Conservation (phyloP, 2,329 filamentous ascomycete species). For the Nigrograna mackinnonii region DNA sequence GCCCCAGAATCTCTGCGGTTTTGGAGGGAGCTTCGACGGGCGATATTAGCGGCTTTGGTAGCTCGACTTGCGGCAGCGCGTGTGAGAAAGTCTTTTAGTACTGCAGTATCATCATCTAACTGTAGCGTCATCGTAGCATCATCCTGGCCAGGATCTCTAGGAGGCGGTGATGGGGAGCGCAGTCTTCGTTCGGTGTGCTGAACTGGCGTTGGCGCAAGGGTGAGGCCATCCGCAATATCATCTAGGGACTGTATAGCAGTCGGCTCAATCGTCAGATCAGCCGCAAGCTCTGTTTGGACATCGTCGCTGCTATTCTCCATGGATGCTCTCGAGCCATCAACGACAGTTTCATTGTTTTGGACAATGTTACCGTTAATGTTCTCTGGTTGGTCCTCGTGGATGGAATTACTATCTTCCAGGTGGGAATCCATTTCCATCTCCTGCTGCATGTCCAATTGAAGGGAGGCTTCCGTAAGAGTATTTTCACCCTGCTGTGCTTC, state of each 20-base stretch:
- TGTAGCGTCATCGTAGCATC: conserved; percentile 35
- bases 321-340: too few species aligned
- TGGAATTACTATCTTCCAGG: background rate
- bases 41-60: conserved; percentile 34
- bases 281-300: background rate
- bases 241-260: too few species aligned
- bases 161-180: conserved; percentile 27
- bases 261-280: background rate
- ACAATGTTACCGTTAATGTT: too few species aligned
- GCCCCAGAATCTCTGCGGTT: conserved; percentile 53
- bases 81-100: conserved; percentile 53
- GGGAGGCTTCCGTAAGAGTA: conserved; percentile 23
- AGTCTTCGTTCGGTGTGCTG: conserved; percentile 25
- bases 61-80: conserved; percentile 53
- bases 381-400: background rate
- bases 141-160: too few species aligned
- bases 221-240: conserved; percentile 34
- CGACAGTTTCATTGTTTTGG: too few species aligned
- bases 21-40: conserved; percentile 46
- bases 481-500: background rate
- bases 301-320: too few species aligned
- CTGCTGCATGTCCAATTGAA: conserved; percentile 32
- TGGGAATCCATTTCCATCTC: conserved; percentile 13
- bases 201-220: conserved; percentile 14
- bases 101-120: conserved; percentile 52